A percentile compares a stretch with the other conserved stretches of the same genome.
These are phyloP conservation scores for Pleurotus djamor DNA, from an alignment of 768 basidiomycete genomes.

Conservation along the genomic window DNA sequence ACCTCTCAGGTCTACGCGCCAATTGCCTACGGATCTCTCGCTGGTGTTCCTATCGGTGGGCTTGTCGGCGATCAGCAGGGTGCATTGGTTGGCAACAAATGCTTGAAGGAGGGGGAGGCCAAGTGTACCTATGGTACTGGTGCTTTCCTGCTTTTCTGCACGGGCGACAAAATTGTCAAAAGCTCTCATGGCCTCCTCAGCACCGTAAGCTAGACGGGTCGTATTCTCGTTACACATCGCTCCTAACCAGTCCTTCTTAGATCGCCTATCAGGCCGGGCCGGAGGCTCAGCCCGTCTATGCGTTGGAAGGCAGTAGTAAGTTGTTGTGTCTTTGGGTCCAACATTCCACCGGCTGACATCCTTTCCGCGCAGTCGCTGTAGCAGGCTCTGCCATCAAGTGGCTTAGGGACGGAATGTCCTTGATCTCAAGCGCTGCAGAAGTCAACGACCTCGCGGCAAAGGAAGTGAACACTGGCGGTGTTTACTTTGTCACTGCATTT, in stretches of 20 bases:
- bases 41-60: conserved; percentile 84
- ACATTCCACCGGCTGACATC: background rate
- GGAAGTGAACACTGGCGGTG: conserved; percentile 78
- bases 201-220: conserved; percentile 52
- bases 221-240: background rate
- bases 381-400: conserved; percentile 97
- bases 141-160: conserved; percentile 94
- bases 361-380: conserved; percentile 64
- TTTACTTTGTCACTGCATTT: conserved; percentile 98
- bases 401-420: conserved; percentile 86
- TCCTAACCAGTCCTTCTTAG: conserved; percentile 29
- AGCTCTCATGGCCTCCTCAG: conserved; percentile 87
- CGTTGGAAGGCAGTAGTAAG: conserved; percentile 92
- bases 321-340: conserved; percentile 6
- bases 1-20: conserved; percentile 92
- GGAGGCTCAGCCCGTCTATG: conserved; percentile 78
- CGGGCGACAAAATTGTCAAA: conserved; percentile 82
- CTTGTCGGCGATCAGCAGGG: conserved; percentile 99
- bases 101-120: conserved; percentile 85
- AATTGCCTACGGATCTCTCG: conserved; percentile 62
- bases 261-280: conserved; percentile 90
- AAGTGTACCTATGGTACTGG: conserved; percentile 99
- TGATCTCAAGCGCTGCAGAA: conserved; percentile 79
- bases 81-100: conserved; percentile 95
- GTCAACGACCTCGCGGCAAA: conserved; percentile 83